These are phyloP conservation scores for Mollisia scopiformis DNA, from an alignment of 2,329 filamentous ascomycete genomes.

Conservation along the genomic window DNA sequence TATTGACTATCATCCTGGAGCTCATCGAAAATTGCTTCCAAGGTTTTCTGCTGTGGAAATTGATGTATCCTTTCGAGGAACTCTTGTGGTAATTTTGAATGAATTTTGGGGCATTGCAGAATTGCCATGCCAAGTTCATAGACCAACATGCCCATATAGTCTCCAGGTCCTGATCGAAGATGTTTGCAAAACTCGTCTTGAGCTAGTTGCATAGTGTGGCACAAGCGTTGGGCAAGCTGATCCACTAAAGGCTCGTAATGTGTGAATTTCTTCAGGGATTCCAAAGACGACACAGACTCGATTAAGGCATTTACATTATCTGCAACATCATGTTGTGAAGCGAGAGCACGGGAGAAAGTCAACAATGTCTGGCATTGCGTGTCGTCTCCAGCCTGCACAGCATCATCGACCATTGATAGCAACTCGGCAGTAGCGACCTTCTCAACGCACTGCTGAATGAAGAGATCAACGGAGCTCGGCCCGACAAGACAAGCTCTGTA, in stretches of 20 bases:
- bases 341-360: neutral
- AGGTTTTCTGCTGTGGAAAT: neutral
- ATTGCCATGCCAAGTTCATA: slow-evolving; percentile 2
- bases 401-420: neutral
- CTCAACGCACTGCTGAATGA: slow-evolving; percentile 1
- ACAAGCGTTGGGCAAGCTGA: neutral
- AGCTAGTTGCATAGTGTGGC: neutral
- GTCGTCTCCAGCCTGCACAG: neutral
- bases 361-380: neutral
- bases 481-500: slow-evolving; percentile 1
- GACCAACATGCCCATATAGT: slow-evolving; percentile 2
- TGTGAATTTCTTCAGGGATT: neutral
- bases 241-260: neutral
- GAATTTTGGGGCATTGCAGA: neutral
- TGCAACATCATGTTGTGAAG: neutral
- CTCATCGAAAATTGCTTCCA: neutral
- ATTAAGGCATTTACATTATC: neutral
- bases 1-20: neutral
- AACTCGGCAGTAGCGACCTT: neutral
- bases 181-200: neutral
- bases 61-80: neutral
- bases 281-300: neutral
- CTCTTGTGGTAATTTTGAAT: neutral
- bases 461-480: neutral
- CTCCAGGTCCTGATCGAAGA: neutral